Conservation (phyloP, 2,329 filamentous ascomycete species). For the Aureobasidium sp. region DNA sequence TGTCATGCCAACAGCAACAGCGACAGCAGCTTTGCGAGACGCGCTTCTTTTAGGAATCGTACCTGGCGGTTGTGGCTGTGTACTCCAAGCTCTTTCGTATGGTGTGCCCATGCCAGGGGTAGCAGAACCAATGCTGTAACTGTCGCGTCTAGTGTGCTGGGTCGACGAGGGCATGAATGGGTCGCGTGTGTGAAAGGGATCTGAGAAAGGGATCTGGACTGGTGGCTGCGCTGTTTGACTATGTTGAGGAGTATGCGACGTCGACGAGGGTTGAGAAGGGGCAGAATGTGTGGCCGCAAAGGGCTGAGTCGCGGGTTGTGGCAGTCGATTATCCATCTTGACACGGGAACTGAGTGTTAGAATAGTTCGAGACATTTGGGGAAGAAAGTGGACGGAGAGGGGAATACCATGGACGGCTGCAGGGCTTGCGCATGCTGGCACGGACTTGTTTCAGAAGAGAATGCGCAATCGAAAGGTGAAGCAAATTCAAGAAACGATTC, state of each 20-base stretch:
- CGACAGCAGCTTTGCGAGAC: background rate
- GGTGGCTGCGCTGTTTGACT: slow-evolving; percentile 32
- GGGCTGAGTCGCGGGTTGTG: slow-evolving; percentile 25
- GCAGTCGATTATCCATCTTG: slow-evolving; percentile 25
- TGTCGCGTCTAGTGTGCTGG: slow-evolving; percentile 33
- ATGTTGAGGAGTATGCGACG: slow-evolving; percentile 29
- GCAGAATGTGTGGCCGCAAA: background rate
- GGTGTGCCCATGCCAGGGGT: background rate
- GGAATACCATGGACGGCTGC: slow-evolving; percentile 1
- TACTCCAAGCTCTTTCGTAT: slow-evolving; percentile 26
- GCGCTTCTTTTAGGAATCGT: background rate
- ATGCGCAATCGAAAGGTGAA: too few species aligned
- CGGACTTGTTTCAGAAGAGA: background rate
- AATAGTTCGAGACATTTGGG: background rate
- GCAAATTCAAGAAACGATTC: background rate
- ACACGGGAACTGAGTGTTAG: background rate
- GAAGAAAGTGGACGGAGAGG: too few species aligned
- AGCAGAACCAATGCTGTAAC: slow-evolving; percentile 29
- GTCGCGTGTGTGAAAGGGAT: slow-evolving; percentile 41
- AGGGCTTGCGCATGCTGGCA: slow-evolving; percentile 9
- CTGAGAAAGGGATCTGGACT: slow-evolving; percentile 39
- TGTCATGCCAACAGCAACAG: background rate
- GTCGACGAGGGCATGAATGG: slow-evolving; percentile 36
- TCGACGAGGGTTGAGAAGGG: slow-evolving; percentile 22
- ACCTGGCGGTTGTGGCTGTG: slow-evolving; percentile 13